Base-by-base conservation (phyloP, 139 green algal species). In the Tetraselmis striata region DNA sequence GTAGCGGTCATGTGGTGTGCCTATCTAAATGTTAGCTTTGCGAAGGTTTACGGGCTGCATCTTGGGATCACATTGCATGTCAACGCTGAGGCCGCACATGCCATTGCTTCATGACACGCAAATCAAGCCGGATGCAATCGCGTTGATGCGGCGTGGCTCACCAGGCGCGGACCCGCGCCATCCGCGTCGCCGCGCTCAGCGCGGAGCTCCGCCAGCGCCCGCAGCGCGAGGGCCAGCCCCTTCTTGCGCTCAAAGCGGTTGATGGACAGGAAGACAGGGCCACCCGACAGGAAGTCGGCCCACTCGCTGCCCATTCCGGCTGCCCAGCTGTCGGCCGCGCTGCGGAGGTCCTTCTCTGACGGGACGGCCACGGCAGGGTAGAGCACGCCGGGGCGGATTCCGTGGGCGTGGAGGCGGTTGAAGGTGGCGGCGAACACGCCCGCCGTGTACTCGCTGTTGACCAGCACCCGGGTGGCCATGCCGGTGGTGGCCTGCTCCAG, bases 221-320 rank as follows among this genome's bases (percentile, higher is more conserved):
- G 31, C 1, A 99, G 80, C 5, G 96, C 96, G 80, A 99, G 87
- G 0, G 79, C 85, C n/a, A 99, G 88, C 32, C 89, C 89, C 88
- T 99, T 99, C 84, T 99, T 99, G 31, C 95, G 89, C 91, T 99
- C 96, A 87, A 98, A 99, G 23, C 96, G 90, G 87, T 99, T 99
- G 83, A 99, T 96, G 76, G 96, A 99, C 75, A 99, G 88, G 82
- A 99, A 96, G 0, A 92, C 85, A 1, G 87, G 86, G 1, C 84
- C 85, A 24, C 31, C 80, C 23, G 75, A 45, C 24, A 94, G 82
- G 76, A 93, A 93, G 0, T 29, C 24, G 0, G 85, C 85, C 45
- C 94, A 77, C 0, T 91, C 89, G 0, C 81, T 23, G 1, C 83
- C 81, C 76, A 95, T 25, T 25, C 45, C 45, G 18, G 45, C 5